Percentiles rank a stretch among this genome's conserved stretches.
These are phyloP conservation scores for Neurospora sp. DNA, from an alignment of 495 filamentous ascomycete genomes.

Conservation along the genomic window DNA sequence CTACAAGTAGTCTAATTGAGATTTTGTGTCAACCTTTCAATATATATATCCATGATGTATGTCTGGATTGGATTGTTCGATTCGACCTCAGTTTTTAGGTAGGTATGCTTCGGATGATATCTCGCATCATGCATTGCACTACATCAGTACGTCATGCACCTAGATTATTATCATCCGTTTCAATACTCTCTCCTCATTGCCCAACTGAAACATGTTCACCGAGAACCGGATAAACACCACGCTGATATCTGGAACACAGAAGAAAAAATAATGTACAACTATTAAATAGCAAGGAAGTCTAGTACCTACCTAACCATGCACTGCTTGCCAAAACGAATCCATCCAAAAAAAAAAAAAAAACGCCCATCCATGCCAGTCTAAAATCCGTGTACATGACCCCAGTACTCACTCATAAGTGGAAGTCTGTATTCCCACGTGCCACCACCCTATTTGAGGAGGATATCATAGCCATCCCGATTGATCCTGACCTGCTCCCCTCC, in stretches of 20 bases:
- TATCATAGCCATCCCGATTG: slow-evolving; percentile 59
- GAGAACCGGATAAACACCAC: neutral
- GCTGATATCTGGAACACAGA: neutral
- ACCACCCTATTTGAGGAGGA: slow-evolving; percentile 43
- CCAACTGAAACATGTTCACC: too few relatives aligned
- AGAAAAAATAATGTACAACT: neutral
- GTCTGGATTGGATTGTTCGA: too few relatives aligned
- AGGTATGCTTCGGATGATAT: too few relatives aligned
- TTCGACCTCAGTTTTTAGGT: too few relatives aligned
- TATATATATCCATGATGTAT: too few relatives aligned
- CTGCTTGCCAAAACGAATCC: neutral
- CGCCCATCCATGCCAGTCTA: neutral
- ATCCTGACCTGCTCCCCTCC: slow-evolving; percentile 51
- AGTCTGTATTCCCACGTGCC: neutral
- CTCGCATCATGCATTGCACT: too few relatives aligned
- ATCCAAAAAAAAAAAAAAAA: neutral
- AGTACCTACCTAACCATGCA: neutral
- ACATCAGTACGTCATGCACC: too few relatives aligned
- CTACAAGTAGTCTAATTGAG: too few relatives aligned
- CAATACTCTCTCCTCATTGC: too few relatives aligned
- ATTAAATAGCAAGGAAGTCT: neutral
- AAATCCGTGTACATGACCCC: neutral
- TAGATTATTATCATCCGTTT: too few relatives aligned
- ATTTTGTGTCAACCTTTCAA: too few relatives aligned
- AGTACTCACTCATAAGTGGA: neutral